Conservation (phyloP, 208 protist species). For the Trichomonas vaginalis region DNA sequence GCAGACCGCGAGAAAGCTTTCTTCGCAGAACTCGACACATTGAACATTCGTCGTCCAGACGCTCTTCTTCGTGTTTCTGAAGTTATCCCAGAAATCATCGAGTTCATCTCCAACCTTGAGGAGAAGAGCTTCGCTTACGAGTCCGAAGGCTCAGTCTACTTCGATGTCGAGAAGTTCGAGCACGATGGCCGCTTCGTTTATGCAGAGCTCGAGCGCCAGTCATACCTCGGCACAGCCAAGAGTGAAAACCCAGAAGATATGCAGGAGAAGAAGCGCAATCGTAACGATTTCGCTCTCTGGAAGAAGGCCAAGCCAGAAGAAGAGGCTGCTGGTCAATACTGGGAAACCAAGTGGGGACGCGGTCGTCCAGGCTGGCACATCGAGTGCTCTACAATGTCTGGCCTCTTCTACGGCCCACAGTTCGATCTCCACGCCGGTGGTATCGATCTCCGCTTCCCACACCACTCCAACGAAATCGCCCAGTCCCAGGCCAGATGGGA, state of each 20-base stretch:
- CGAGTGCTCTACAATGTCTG: conserved; percentile 47
- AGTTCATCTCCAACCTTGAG: conserved; percentile 46
- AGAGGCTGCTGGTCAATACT: conserved; percentile 30
- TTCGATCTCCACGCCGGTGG: conserved; percentile 55
- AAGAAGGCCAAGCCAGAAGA: conserved; percentile 47
- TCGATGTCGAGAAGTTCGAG: conserved; percentile 39
- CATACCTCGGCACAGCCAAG: background rate
- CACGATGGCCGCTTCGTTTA: background rate
- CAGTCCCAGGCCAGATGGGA: conserved; percentile 38
- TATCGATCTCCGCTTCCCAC: conserved; percentile 55
- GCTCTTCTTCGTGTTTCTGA: conserved; percentile 50
- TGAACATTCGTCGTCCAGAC: conserved; percentile 36
- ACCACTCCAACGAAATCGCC: conserved; percentile 60
- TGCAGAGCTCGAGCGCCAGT: background rate
- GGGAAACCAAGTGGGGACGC: conserved; percentile 44
- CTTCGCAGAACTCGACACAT: background rate
- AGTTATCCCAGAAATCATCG: conserved; percentile 47
- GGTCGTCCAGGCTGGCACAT: conserved; percentile 62
- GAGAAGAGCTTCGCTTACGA: conserved; percentile 45
- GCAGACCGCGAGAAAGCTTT: background rate
- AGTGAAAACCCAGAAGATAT: background rate
- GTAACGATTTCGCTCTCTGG: conserved; percentile 55
- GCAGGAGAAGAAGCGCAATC: conserved; percentile 31
- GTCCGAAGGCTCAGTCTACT: conserved; percentile 49
- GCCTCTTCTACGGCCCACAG: conserved; percentile 33